These are phyloP conservation scores for Tolypocladium endophyticum DNA, from an alignment of 2,329 filamentous ascomycete species.

Conservation along the genomic window DNA sequence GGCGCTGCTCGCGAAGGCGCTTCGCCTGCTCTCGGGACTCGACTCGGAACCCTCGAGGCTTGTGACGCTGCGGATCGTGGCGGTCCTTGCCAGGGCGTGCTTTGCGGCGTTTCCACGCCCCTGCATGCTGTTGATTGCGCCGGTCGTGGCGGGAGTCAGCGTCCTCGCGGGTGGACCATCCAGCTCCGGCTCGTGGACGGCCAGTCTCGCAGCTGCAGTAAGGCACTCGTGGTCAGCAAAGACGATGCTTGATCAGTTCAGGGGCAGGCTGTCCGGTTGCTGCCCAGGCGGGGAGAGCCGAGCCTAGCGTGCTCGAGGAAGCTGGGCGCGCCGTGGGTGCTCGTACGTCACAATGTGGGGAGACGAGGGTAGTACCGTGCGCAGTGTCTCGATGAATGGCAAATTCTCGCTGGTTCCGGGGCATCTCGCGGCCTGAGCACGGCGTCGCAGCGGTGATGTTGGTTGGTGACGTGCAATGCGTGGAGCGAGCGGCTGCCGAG, in stretches of 20 bases:
- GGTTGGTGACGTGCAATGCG: neutral
- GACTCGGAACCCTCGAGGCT: conserved; percentile 42
- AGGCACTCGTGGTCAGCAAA: neutral
- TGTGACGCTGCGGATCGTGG: conserved; percentile 46
- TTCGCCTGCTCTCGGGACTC: conserved; percentile 35
- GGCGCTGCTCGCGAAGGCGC: conserved; percentile 44
- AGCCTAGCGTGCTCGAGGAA: neutral
- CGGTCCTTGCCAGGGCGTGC: conserved; percentile 20
- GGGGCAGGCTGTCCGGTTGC: neutral
- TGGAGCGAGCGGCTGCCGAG: neutral
- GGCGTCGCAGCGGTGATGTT: neutral
- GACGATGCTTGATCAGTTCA: neutral
- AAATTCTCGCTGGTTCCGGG: conserved; percentile 21
- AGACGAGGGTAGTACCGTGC: neutral
- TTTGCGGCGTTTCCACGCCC: conserved; percentile 18
- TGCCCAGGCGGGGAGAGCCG: neutral
- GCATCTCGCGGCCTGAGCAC: conserved; percentile 11
- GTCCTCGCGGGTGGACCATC: conserved; percentile 20
- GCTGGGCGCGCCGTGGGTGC: neutral
- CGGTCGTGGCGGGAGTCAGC: conserved; percentile 26
- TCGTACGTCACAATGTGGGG: neutral
- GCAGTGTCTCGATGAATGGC: conserved; percentile 20
- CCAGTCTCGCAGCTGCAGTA: conserved; percentile 8
- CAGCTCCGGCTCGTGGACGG: conserved; percentile 12
- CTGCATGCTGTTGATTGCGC: conserved; percentile 30